Conservation (phyloP, 352 stramenopile species). For the Globisporangium paroecandrum region DNA sequence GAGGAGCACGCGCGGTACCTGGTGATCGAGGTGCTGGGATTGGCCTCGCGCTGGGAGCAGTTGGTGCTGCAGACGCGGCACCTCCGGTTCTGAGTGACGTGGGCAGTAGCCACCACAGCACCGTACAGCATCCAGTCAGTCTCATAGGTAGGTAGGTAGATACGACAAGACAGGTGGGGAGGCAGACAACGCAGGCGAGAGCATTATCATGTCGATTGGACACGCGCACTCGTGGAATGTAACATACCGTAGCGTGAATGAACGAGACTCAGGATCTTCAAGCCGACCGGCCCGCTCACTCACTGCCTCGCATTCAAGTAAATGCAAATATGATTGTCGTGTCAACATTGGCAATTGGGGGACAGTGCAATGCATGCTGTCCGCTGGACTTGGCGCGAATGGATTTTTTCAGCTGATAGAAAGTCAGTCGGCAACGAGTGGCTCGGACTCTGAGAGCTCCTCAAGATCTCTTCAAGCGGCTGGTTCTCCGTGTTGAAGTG, state of each 20-base stretch:
- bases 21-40: constrained; percentile 40
- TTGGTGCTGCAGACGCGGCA: constrained; percentile 29
- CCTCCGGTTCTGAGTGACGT: constrained; percentile 23
- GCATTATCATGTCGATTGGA: too few relatives aligned
- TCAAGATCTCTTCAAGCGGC: background rate
- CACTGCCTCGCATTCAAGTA: too few relatives aligned
- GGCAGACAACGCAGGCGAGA: too few relatives aligned
- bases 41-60: constrained; percentile 38
- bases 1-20: constrained; percentile 40
- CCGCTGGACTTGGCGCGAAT: background rate
- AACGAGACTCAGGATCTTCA: too few relatives aligned
- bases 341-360: background rate
- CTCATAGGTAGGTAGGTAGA: background rate
- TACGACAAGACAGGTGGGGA: background rate
- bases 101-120: background rate
- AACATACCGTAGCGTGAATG: too few relatives aligned
- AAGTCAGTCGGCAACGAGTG: background rate
- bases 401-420: background rate
- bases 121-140: too few relatives aligned
- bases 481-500: background rate
- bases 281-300: too few relatives aligned
- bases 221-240: too few relatives aligned
- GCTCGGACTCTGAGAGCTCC: background rate
- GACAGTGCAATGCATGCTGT: background rate
- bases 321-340: background rate